These are phyloP conservation scores for Suhomyces faveliae DNA, from an alignment of 805 yeast species.

Conservation along the genomic window DNA sequence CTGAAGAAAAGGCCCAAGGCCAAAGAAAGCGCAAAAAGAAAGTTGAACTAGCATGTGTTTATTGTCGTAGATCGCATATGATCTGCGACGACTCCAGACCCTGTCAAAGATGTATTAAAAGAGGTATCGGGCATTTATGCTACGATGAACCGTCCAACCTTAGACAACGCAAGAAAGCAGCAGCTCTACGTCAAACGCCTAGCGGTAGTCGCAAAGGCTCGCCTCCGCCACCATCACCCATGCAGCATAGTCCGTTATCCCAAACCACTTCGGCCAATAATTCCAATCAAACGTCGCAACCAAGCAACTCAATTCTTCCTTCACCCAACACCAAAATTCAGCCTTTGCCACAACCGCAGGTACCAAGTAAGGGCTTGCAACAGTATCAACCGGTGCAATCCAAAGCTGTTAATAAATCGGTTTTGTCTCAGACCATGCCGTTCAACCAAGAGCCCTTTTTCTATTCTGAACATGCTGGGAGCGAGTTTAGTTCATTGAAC, in stretches of 20 bases:
- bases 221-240: conserved; percentile 1
- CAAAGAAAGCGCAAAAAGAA: conserved; percentile 45
- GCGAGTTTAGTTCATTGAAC: conserved; percentile 85
- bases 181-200: conserved; percentile 15
- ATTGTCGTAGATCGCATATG: conserved; percentile 91
- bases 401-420: conserved; percentile 17
- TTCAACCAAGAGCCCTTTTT: conserved; percentile 72
- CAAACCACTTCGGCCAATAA: not conserved
- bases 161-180: conserved; percentile 41
- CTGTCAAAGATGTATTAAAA: conserved; percentile 77
- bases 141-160: conserved; percentile 62
- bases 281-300: conserved; percentile 3
- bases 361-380: conserved; percentile 4
- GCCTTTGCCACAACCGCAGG: conserved; percentile 6
- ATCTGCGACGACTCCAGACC: conserved; percentile 80
- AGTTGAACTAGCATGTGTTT: conserved; percentile 75
- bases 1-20: conserved; percentile 8
- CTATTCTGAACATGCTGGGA: conserved; percentile 88
- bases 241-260: conserved; percentile 4
- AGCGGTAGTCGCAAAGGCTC: conserved; percentile 4
- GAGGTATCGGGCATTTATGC: conserved; percentile 87
- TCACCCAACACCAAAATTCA: conserved; percentile 4
- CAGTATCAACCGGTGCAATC: conserved; percentile 8
- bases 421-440: conserved; percentile 40
- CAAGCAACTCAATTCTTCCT: conserved; percentile 2